Base-by-base conservation (phyloP, 1,139 yeast species). In the Zygoascus sp. region DNA sequence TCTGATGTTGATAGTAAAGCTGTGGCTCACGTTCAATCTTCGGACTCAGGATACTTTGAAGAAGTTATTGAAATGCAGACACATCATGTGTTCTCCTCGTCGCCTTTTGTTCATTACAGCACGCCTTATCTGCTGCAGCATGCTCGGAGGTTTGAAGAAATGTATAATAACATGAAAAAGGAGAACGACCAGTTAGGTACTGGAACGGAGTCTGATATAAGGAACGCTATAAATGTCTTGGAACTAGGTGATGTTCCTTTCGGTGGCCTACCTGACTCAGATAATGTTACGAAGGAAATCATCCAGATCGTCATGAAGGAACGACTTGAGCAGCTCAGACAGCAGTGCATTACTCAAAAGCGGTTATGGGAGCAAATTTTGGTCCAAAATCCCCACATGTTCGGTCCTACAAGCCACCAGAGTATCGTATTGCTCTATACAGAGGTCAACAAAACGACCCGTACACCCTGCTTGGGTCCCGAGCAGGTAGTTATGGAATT, bases 391-490 rank as follows among this genome's bases (percentile, higher is more conserved):
- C 76, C 78, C 1, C 74, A 70, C 51, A 68, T 79, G 66, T 66
- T 81, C 47, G 82, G 80, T 43, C 85, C 88, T 0, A 75, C 76
- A n/a, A 73, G 74, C 47, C 96, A 90, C 59, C 95, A 88, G 58
- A 83, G 77, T 55, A 79, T 92, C 27, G 79, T 86, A 13, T 77
- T 89, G 13, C 69, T 92, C 32, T 88, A 83, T 60, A 84, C 96
- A 0, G 79, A 87, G 62, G 92, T 90, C 0, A 86, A 95, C 4
- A 79, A 81, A 11, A 85, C 81, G 54, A 85, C 88, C 40, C 86
- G 95, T 0, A 88, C 96, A 0, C 97, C 97, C 0, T 94, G 98
- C 60, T 73, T 81, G 44, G 97, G 97, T 0, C 98, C 99, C 0
- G 88, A 80, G 47, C 73, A 82, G 27, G 79, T 87, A 23, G 80